These are phyloP conservation scores for Aureobasidium lini DNA, from an alignment of 2,329 filamentous ascomycete genomes.

Conservation along the genomic window DNA sequence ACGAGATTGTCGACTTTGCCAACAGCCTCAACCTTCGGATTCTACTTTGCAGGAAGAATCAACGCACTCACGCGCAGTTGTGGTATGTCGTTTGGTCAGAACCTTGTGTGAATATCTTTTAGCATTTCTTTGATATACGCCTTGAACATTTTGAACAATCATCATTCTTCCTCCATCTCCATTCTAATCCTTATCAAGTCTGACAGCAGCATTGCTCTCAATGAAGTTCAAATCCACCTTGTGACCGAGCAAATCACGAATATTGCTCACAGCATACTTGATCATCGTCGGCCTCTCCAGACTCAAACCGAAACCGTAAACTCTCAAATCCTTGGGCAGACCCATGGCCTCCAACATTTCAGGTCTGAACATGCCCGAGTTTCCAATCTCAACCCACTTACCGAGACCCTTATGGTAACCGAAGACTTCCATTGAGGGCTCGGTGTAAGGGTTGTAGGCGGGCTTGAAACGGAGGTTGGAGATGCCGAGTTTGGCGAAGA, in stretches of 20 bases:
- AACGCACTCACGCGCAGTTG: too few species aligned
- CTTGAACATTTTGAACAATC: too few species aligned
- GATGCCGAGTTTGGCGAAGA: constrained; percentile 96
- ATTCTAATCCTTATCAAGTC: constrained; percentile 73
- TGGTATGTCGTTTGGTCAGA: too few species aligned
- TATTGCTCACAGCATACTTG: constrained; percentile 73
- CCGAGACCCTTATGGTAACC: constrained; percentile 82
- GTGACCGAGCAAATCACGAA: constrained; percentile 85
- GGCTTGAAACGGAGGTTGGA: constrained; percentile 86
- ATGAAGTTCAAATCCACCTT: constrained; percentile 94
- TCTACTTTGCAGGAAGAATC: too few species aligned
- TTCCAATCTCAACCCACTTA: constrained; percentile 95
- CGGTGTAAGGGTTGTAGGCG: constrained; percentile 91
- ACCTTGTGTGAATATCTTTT: too few species aligned
- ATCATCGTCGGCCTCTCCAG: constrained; percentile 97
- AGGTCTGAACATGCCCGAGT: constrained; percentile 96
- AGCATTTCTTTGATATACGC: too few species aligned
- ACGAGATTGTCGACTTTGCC: too few species aligned
- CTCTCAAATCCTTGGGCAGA: constrained; percentile 79
- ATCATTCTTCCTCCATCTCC: too few species aligned
- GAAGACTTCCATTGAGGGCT: constrained; percentile 98
- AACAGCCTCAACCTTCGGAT: too few species aligned
- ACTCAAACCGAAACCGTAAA: constrained; percentile 89
- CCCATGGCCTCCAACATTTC: constrained; percentile 97
- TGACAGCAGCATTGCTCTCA: constrained; percentile 80